A percentile compares a stretch with the other conserved stretches of the same genome.
These are phyloP conservation scores for Colletotrichum melonis DNA, from an alignment of 2,329 filamentous ascomycete genomes.

Conservation along the genomic window DNA sequence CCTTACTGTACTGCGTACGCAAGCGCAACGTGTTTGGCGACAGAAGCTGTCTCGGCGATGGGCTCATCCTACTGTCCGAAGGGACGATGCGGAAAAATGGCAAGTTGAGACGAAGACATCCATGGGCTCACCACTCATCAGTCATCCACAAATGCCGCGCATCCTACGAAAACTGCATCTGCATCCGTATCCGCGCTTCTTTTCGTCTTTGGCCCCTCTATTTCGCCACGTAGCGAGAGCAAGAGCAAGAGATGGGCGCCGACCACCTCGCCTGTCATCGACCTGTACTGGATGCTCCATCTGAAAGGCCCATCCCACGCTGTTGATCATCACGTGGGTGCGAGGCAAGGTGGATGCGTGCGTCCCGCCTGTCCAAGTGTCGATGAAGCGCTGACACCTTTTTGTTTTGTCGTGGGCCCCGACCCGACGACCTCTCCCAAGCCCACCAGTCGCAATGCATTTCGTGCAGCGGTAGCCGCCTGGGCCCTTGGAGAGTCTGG, in stretches of 20 bases:
- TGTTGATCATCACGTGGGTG: slow-evolving; percentile 27
- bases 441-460: neutral
- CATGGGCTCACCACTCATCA: neutral
- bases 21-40: slow-evolving; percentile 24
- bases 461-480: neutral
- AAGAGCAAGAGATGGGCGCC: neutral
- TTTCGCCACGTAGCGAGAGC: neutral
- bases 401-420: neutral
- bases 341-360: neutral
- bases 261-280: neutral
- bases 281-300: slow-evolving; percentile 22
- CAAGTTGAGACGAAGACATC: neutral
- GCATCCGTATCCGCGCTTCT: neutral
- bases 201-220: neutral
- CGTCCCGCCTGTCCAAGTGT: slow-evolving; percentile 1
- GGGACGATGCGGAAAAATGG: neutral
- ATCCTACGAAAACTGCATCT: neutral
- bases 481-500: neutral
- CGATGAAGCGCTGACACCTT: slow-evolving; percentile 5
- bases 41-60: slow-evolving; percentile 24
- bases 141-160: neutral
- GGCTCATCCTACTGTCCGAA: slow-evolving; percentile 5
- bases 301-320: neutral
- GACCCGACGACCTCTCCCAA: neutral
- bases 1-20: slow-evolving; percentile 1